These are phyloP conservation scores for Globisporangium paroecandrum DNA, from an alignment of 352 stramenopile genomes.

Conservation along the genomic window DNA sequence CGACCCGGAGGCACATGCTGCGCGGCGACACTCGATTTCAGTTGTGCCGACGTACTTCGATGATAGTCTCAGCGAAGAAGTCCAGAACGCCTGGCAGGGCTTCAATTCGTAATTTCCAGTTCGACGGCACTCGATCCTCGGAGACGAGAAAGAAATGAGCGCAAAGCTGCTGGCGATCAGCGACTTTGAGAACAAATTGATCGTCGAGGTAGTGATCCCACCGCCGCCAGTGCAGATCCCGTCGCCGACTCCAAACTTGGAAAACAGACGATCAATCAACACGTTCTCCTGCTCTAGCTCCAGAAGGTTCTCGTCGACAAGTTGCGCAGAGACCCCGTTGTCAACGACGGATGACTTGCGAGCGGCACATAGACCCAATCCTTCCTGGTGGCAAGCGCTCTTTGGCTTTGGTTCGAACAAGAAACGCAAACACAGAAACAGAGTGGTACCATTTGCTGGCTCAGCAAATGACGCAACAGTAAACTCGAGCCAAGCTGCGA, in stretches of 20 bases:
- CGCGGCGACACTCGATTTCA: constrained; percentile 30
- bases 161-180: constrained; percentile 20
- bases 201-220: constrained; percentile 4
- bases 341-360: not conserved
- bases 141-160: constrained; percentile 20
- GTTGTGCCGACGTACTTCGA: constrained; percentile 26
- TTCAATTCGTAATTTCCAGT: constrained; percentile 5
- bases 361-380: not conserved
- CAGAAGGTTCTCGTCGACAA: not conserved
- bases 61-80: not conserved
- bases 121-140: constrained; percentile 37
- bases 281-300: constrained; percentile 1
- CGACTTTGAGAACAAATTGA: constrained; percentile 13
- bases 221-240: not conserved
- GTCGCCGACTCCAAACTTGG: not conserved
- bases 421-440: not conserved
- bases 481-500: not conserved
- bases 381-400: not conserved
- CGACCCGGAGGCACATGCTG: not conserved
- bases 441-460: constrained; percentile 1
- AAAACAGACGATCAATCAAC: not conserved
- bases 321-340: not conserved
- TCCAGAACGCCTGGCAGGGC: not conserved
- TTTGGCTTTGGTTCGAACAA: not conserved
- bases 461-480: not conserved